These are phyloP conservation scores for Omphalotus olearius DNA, from an alignment of 1,284 basidiomycete species.

Conservation along the genomic window DNA sequence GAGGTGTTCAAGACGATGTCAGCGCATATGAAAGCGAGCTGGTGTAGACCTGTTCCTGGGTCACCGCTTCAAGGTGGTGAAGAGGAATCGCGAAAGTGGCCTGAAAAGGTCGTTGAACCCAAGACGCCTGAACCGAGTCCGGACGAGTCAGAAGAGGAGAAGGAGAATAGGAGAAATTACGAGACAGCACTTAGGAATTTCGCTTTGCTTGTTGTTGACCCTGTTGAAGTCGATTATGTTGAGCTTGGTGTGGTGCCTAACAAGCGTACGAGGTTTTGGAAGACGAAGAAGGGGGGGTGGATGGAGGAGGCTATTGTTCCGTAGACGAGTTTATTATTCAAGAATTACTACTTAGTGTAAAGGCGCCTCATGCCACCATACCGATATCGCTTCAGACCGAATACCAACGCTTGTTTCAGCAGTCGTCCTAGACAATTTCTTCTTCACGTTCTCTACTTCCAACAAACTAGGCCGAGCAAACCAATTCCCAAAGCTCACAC, in stretches of 20 bases:
- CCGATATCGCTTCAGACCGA: too few species aligned
- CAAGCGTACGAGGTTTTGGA: slow-evolving; percentile 48
- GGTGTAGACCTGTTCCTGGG: slow-evolving; percentile 61
- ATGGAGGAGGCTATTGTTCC: slow-evolving; percentile 54
- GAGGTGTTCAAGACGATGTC: slow-evolving; percentile 52
- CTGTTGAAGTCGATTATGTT: slow-evolving; percentile 56
- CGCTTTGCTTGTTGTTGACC: slow-evolving; percentile 61
- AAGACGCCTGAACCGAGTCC: slow-evolving; percentile 9
- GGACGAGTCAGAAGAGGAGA: slow-evolving; percentile 33
- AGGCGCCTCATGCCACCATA: too few species aligned
- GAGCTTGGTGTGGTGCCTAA: slow-evolving; percentile 53
- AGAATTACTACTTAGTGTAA: too few species aligned
- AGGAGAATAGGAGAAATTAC: slow-evolving; percentile 40
- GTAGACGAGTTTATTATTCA: slow-evolving; percentile 21
- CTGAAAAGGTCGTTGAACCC: slow-evolving; percentile 35
- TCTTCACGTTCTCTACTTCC: too few species aligned
- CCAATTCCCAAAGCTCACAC: slow-evolving; percentile 6
- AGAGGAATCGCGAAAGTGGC: slow-evolving; percentile 57
- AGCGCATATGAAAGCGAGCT: slow-evolving; percentile 57
- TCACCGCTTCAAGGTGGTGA: slow-evolving; percentile 38
- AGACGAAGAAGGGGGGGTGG: slow-evolving; percentile 41
- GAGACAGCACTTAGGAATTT: slow-evolving; percentile 56
- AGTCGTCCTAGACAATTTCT: too few species aligned
- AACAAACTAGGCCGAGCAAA: background rate
- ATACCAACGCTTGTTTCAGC: too few species aligned